Conservation (phyloP, 2,329 filamentous ascomycete species). For the Colletotrichum sp. region DNA sequence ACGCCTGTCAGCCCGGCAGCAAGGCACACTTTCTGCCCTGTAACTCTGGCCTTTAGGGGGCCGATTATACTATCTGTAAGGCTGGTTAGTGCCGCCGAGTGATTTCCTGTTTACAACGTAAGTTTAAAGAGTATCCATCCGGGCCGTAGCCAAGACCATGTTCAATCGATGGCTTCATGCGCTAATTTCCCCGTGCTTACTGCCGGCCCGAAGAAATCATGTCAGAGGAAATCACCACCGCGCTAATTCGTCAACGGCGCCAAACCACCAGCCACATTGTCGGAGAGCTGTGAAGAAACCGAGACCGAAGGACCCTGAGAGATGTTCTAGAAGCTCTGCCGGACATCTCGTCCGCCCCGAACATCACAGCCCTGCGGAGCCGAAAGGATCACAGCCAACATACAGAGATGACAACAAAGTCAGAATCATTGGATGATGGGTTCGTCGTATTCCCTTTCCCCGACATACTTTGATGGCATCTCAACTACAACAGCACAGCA, state of each 20-base stretch:
- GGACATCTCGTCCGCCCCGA: neutral
- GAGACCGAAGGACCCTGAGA: neutral
- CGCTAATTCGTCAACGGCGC: neutral
- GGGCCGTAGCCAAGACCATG: neutral
- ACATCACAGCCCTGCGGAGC: neutral
- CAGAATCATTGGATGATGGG: neutral
- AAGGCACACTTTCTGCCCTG: neutral
- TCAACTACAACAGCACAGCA: neutral
- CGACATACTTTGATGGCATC: neutral
- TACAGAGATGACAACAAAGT: neutral
- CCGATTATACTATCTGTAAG: neutral
- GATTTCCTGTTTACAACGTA: neutral
- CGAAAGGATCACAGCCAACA: neutral
- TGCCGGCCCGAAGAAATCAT: neutral
- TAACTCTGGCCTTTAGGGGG: neutral
- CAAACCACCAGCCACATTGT: neutral
- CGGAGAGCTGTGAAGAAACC: neutral
- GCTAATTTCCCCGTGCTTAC: neutral
- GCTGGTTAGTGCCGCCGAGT: neutral
- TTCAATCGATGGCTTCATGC: neutral
- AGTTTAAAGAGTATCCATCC: neutral
- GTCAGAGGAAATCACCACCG: neutral
- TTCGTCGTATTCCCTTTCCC: neutral
- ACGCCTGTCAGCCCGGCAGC: neutral
- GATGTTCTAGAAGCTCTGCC: neutral